phyloP scores from a whole-genome alignment of 768 basidiomycete genomes.

The Pleurotus ostreatus region DNA sequence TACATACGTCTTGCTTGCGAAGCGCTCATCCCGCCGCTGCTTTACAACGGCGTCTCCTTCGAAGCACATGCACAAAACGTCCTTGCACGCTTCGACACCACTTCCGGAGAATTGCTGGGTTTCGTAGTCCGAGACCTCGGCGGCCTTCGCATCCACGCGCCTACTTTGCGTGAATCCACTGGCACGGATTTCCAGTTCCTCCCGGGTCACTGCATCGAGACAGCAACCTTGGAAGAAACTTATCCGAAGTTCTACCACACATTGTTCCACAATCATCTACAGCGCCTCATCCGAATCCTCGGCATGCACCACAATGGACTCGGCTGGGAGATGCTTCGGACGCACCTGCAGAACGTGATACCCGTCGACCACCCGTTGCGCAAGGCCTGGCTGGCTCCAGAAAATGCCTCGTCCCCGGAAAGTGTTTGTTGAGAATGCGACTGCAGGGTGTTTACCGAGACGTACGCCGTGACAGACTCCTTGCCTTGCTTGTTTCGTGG shows the following conservation, averaged over 20 bases:
- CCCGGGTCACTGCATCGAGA: constrained; percentile 48
- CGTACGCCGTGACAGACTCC: constrained; percentile 26
- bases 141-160: constrained; percentile 51
- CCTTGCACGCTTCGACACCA: constrained; percentile 40
- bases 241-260: constrained; percentile 60
- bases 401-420: constrained; percentile 40
- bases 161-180: constrained; percentile 42
- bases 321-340: constrained; percentile 48
- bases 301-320: constrained; percentile 47
- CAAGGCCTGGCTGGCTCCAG: constrained; percentile 42
- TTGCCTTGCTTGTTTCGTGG: neutral
- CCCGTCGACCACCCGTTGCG: constrained; percentile 41
- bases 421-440: constrained; percentile 58
- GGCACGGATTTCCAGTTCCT: constrained; percentile 49
- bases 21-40: constrained; percentile 47
- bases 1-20: constrained; percentile 47
- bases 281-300: constrained; percentile 51
- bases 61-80: constrained; percentile 62
- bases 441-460: constrained; percentile 53
- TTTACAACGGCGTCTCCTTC: constrained; percentile 55
- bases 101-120: constrained; percentile 39
- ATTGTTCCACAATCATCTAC: constrained; percentile 56
- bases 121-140: constrained; percentile 57
- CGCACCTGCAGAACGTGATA: constrained; percentile 39
- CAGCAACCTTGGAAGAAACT: constrained; percentile 42